A percentile compares a stretch with the other conserved stretches of the same genome.
Evolutionary conservation across 192 early-diverging fungal genomes (phyloP).

Genomic region (Coemansia sp.): DNA sequence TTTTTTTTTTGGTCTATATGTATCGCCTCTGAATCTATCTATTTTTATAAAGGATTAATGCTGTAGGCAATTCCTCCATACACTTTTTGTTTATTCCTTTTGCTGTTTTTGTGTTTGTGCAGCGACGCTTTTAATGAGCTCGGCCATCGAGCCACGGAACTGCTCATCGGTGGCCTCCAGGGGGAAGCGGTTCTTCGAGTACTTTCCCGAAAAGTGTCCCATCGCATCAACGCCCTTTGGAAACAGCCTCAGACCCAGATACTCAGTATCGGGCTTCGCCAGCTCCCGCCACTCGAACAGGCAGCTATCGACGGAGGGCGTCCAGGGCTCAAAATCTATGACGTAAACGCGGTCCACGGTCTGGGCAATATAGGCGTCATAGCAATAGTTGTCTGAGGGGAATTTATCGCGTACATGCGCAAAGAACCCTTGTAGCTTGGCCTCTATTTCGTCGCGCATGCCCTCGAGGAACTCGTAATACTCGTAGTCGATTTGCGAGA

Average conservation of each 20-base stretch:
- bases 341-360: slow-evolving; percentile 65
- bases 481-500: slow-evolving; percentile 86
- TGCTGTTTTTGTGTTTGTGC: slow-evolving; percentile 4
- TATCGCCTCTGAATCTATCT: not conserved
- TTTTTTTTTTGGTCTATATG: not conserved
- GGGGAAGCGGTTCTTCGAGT: slow-evolving; percentile 49
- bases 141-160: slow-evolving; percentile 28
- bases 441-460: slow-evolving; percentile 58
- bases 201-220: slow-evolving; percentile 37
- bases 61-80: no score
- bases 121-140: slow-evolving; percentile 19
- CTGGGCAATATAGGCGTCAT: slow-evolving; percentile 85
- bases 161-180: slow-evolving; percentile 36
- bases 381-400: slow-evolving; percentile 69
- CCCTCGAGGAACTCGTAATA: slow-evolving; percentile 77
- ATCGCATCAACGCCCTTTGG: slow-evolving; percentile 37
- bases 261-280: not conserved
- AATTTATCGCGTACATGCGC: slow-evolving; percentile 65
- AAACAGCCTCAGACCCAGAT: slow-evolving; percentile 42
- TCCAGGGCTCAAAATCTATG: slow-evolving; percentile 93
- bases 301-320: slow-evolving; percentile 73
- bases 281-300: slow-evolving; percentile 83
- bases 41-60: no score
- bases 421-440: slow-evolving; percentile 68
- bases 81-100: not conserved